These are phyloP conservation scores for Glutinoglossum americanum DNA, from an alignment of 495 filamentous ascomycete species.

Conservation along the genomic window DNA sequence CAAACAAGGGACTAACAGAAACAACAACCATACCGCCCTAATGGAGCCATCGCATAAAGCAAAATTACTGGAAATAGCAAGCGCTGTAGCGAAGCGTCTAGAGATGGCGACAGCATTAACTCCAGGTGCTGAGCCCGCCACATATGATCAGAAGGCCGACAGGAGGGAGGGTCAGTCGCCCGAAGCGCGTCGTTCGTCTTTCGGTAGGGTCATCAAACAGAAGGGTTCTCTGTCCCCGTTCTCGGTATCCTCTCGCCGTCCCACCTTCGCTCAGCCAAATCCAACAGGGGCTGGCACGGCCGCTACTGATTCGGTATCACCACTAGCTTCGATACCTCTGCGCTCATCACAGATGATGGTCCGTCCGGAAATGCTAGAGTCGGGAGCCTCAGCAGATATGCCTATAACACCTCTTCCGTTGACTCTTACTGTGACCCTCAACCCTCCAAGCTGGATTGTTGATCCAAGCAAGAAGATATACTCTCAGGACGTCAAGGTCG, in stretches of 20 bases:
- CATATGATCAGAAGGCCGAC: too few relatives aligned
- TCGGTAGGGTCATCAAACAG: not conserved
- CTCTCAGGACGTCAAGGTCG: conserved; percentile 17
- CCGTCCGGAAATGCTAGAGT: too few relatives aligned
- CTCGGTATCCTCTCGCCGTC: too few relatives aligned
- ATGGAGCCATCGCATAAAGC: not conserved
- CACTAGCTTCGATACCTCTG: too few relatives aligned
- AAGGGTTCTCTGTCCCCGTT: not conserved
- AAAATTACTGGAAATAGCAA: not conserved
- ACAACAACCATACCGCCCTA: not conserved
- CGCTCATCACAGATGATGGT: too few relatives aligned
- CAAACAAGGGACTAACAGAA: not conserved
- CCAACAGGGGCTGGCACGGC: too few relatives aligned
- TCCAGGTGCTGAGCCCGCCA: not conserved
- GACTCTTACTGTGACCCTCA: not conserved
- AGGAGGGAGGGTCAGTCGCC: too few relatives aligned
- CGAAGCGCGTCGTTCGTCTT: conserved; percentile 3
- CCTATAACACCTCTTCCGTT: not conserved
- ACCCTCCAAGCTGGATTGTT: not conserved
- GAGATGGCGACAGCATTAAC: too few relatives aligned
- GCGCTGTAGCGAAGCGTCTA: not conserved
- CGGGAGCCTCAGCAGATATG: not conserved
- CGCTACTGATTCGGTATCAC: too few relatives aligned
- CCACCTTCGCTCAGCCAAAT: too few relatives aligned
- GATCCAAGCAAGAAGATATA: not conserved